Percentiles rank a stretch among this genome's conserved stretches.
These are phyloP conservation scores for Aaosphaeria pasadenensis DNA, from an alignment of 2,329 filamentous ascomycete genomes.

Conservation along the genomic window DNA sequence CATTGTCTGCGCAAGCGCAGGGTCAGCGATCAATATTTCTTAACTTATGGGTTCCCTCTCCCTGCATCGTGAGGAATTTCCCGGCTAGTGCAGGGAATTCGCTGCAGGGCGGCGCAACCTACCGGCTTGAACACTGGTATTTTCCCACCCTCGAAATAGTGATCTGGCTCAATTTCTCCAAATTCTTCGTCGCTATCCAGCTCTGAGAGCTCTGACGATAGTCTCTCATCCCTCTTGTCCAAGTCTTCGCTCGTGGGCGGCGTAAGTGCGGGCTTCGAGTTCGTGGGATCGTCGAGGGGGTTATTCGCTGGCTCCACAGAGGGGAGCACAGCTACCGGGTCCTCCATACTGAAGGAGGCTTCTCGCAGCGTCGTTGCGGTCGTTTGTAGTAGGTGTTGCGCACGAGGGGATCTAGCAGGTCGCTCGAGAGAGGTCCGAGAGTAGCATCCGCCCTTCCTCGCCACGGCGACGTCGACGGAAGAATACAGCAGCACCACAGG, in stretches of 20 bases:
- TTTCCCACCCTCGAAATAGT: constrained; percentile 78
- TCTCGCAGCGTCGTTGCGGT: constrained; percentile 5
- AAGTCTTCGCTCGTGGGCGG: constrained; percentile 53
- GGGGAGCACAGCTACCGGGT: constrained; percentile 24
- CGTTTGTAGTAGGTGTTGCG: constrained; percentile 16
- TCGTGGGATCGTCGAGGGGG: constrained; percentile 21
- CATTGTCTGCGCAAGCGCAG: constrained; percentile 61
- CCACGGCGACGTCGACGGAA: constrained; percentile 19
- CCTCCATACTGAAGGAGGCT: constrained; percentile 22
- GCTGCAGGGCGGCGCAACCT: constrained; percentile 36
- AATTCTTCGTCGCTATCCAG: constrained; percentile 45
- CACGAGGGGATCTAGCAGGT: constrained; percentile 20
- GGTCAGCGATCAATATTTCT: constrained; percentile 12
- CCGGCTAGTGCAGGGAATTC: background rate
- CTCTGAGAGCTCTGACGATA: constrained; percentile 49
- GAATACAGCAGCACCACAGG: constrained; percentile 13
- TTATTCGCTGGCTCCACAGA: constrained; percentile 29
- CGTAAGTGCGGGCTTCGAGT: constrained; percentile 43
- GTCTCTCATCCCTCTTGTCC: constrained; percentile 42
- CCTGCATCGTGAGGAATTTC: background rate
- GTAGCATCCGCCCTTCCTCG: constrained; percentile 24
- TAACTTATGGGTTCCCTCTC: background rate
- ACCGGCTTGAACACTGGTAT: constrained; percentile 91
- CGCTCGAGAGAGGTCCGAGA: constrained; percentile 21
- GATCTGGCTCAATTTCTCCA: constrained; percentile 76